These are phyloP conservation scores for Kondoa subrosea DNA, from an alignment of 768 basidiomycete species.

Conservation along the genomic window DNA sequence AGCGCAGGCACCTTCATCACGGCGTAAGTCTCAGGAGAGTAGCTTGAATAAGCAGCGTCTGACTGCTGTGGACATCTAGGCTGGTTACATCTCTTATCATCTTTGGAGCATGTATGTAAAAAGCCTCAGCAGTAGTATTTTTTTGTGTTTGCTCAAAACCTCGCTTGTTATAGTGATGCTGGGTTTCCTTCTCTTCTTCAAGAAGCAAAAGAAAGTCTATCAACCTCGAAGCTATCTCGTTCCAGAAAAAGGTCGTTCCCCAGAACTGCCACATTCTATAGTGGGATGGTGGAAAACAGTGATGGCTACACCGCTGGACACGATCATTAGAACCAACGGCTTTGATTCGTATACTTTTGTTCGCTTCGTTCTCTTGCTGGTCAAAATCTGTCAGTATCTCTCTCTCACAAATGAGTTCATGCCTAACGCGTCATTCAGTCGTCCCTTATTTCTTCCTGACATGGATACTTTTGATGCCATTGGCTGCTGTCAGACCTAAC, in stretches of 20 bases:
- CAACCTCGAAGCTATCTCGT: not conserved
- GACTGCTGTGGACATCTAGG: too few species aligned
- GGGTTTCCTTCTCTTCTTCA: not conserved
- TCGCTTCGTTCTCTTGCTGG: conserved; percentile 69
- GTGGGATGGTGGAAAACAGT: not conserved
- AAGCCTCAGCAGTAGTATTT: too few species aligned
- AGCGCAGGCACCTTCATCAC: too few species aligned
- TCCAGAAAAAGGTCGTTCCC: not conserved
- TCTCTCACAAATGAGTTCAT: not conserved
- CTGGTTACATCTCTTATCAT: not conserved
- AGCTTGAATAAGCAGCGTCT: too few species aligned
- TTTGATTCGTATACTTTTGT: conserved; percentile 88
- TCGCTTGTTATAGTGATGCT: not conserved
- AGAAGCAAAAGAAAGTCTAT: not conserved
- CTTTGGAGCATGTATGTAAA: not conserved
- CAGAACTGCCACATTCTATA: not conserved
- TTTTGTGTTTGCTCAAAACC: not conserved
- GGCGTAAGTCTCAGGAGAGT: too few species aligned
- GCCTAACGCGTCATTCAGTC: not conserved
- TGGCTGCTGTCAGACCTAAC: conserved; percentile 46
- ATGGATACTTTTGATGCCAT: conserved; percentile 38
- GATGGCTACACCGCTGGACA: not conserved
- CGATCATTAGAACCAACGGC: conserved; percentile 46
- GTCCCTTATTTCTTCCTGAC: conserved; percentile 64
- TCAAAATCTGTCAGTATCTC: conserved; percentile 63